phyloP scores from a whole-genome alignment of 2,329 filamentous ascomycete genomes.

The Elsinoe perseae region DNA sequence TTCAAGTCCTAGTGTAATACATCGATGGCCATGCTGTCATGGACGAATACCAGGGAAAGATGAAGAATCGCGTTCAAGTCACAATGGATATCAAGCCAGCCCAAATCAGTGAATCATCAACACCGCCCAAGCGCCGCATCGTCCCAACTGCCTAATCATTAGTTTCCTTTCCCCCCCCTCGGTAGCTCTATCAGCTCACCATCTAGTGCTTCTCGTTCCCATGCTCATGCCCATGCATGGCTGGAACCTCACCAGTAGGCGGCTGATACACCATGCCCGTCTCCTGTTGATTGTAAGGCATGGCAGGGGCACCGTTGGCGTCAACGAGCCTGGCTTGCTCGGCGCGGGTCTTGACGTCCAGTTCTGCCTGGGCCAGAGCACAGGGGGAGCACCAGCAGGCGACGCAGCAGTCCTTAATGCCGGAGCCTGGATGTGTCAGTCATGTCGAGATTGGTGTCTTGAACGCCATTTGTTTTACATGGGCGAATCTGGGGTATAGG shows the following conservation, averaged over 20 bases:
- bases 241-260: background rate
- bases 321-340: background rate
- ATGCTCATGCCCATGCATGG: background rate
- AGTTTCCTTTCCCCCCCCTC: too few species aligned
- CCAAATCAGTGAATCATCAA: too few species aligned
- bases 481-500: background rate
- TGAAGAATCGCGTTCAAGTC: too few species aligned
- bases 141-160: too few species aligned
- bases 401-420: background rate
- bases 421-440: slow-evolving; percentile 5
- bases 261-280: slow-evolving; percentile 13
- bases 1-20: too few species aligned
- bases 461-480: too few species aligned
- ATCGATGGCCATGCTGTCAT: too few species aligned
- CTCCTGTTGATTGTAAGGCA: slow-evolving; percentile 3
- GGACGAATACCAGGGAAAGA: too few species aligned
- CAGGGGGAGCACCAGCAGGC: slow-evolving; percentile 9
- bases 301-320: background rate
- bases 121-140: too few species aligned
- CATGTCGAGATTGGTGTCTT: too few species aligned
- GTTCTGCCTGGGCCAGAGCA: background rate
- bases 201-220: background rate
- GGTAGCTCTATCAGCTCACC: too few species aligned
- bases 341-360: slow-evolving; percentile 7
- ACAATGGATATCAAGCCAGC: background rate